phyloP scores from a whole-genome alignment of 2,329 filamentous ascomycete genomes.

The Trichoderma sp. region DNA sequence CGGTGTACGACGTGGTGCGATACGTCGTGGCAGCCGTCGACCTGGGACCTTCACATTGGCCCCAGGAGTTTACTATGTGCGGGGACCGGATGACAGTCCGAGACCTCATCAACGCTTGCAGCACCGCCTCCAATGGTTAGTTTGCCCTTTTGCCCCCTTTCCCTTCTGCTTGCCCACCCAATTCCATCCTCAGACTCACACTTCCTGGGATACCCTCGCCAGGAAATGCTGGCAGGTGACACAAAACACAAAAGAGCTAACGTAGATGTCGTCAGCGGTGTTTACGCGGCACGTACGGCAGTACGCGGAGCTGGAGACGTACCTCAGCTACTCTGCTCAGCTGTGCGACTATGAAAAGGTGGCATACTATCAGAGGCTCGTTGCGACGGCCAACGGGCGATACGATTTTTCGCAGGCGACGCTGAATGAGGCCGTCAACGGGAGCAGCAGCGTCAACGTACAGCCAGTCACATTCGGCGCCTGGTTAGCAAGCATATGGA shows the following conservation, averaged over 20 bases:
- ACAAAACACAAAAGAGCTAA: constrained; percentile 4
- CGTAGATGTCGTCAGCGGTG: constrained; percentile 34
- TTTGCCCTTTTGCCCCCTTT: not conserved
- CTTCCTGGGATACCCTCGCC: not conserved
- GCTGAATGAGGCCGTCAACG: constrained; percentile 54
- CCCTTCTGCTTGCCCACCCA: constrained; percentile 18
- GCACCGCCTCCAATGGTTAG: constrained; percentile 52
- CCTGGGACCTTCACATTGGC: constrained; percentile 62
- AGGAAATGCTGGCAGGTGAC: constrained; percentile 6
- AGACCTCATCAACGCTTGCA: constrained; percentile 56
- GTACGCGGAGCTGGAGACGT: constrained; percentile 43
- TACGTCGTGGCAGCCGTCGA: constrained; percentile 71
- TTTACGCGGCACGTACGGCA: constrained; percentile 43
- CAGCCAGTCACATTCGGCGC: constrained; percentile 53
- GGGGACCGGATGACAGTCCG: constrained; percentile 65
- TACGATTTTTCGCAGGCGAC: constrained; percentile 65
- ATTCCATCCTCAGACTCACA: not conserved
- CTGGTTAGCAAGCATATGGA: constrained; percentile 48
- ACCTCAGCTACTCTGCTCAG: constrained; percentile 46
- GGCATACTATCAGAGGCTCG: constrained; percentile 59
- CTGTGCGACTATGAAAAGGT: constrained; percentile 51
- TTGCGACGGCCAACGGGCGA: constrained; percentile 67
- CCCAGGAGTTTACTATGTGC: constrained; percentile 66
- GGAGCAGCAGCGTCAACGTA: constrained; percentile 42
- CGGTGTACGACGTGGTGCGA: constrained; percentile 67